Evolutionary conservation across 192 early-diverging fungal species (phyloP), one percentile per base, ranked within the genome.

Genomic region (Dissophora globulifera): DNA sequence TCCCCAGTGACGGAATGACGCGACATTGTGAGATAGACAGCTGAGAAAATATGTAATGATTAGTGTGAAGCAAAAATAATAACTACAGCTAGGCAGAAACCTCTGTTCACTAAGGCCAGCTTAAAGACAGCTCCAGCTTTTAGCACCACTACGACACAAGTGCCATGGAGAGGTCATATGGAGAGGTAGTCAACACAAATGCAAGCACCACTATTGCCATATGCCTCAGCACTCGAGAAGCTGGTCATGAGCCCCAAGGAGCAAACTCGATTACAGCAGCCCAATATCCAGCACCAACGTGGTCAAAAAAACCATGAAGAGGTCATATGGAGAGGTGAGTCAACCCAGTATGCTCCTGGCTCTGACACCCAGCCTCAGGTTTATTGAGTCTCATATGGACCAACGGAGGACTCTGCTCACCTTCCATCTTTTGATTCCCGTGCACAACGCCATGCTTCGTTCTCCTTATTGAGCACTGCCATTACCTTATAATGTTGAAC

Each of bases 241-340:
- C 50, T 50, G 50, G 40, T 52, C 58, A 60, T 63, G 61, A n/a
- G 50, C 52, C 61, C 61, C 50, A 63, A 38, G 50, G 50, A 63
- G 61, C 32, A 33, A 35, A 45, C 43, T 35, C 31, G n/a, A 17
- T 23, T 31, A 30, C 30, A 33, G 46, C 45, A 48, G 58, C 20
- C 41, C 46, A 50, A 35, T 45, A 50, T 50, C 58, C 58, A 50
- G 58, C 58, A 20, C 58, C 47, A 35, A 42, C 47, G n/a, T 45
- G 43, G 43, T 15, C 46, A n/a, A 32, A 32, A n/a, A 11, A 47
- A 45, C 57, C 33, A 23, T 20, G 50, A 50, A 53, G 50, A 63
- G 62, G 62, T 53, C 62, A 63, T 63, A 63, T 50, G 49, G 38
- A 62, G 60, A 45, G 31, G 50, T 15, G 31, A 32, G 19, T 45